Conservation (phyloP, 768 basidiomycete species). For the Amanita brunnescens region DNA sequence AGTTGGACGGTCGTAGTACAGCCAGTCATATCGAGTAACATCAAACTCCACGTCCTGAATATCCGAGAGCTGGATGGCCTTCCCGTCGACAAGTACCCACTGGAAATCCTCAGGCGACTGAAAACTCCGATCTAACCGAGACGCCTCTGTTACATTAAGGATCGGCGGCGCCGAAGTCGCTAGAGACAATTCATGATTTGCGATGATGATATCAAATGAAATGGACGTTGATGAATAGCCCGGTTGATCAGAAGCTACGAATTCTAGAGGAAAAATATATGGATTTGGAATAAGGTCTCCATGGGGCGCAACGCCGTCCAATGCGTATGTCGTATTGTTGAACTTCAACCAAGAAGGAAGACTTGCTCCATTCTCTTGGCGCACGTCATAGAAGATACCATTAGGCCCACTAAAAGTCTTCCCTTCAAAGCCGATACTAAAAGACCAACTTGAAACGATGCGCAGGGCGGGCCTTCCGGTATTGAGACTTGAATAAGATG, state of each 20-base stretch:
- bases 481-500: slow-evolving; percentile 48
- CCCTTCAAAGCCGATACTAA: slow-evolving; percentile 76
- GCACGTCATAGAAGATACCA: slow-evolving; percentile 53
- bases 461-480: slow-evolving; percentile 49
- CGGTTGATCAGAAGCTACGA: slow-evolving; percentile 65
- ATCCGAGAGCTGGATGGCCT: slow-evolving; percentile 47
- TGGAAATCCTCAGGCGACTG: slow-evolving; percentile 49
- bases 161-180: slow-evolving; percentile 40
- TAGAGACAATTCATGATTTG: slow-evolving; percentile 58
- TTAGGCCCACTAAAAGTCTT: slow-evolving; percentile 46
- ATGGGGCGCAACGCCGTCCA: slow-evolving; percentile 69
- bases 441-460: slow-evolving; percentile 79
- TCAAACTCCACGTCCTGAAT: slow-evolving; percentile 53
- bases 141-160: slow-evolving; percentile 61
- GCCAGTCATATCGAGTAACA: slow-evolving; percentile 48
- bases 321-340: slow-evolving; percentile 55
- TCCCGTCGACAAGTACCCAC: slow-evolving; percentile 56
- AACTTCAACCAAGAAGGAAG: slow-evolving; percentile 75
- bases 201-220: slow-evolving; percentile 59
- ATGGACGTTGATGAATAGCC: slow-evolving; percentile 58
- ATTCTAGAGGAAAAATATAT: slow-evolving; percentile 36
- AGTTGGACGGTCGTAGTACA: slow-evolving; percentile 47
- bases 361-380: slow-evolving; percentile 55
- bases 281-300: slow-evolving; percentile 30
- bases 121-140: slow-evolving; percentile 43